These are phyloP conservation scores for Ciborinia camelliae DNA, from an alignment of 2,329 filamentous ascomycete genomes.

Conservation along the genomic window DNA sequence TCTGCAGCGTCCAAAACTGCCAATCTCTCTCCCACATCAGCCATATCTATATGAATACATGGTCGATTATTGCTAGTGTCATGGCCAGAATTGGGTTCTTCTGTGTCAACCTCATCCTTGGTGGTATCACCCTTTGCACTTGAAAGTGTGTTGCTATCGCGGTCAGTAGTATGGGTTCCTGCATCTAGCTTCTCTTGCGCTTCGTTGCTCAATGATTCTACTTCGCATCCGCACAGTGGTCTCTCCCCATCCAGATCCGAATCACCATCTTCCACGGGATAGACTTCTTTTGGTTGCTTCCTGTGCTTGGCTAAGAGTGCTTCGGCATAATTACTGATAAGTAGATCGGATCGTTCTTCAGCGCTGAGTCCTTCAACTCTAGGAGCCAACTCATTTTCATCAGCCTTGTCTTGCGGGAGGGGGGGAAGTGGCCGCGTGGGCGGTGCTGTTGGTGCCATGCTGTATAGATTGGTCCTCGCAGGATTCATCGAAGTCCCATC, in stretches of 20 bases:
- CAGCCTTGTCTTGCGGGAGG: background rate
- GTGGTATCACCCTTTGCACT: background rate
- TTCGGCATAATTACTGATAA: background rate
- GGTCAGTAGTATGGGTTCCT: background rate
- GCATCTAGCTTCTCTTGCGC: background rate
- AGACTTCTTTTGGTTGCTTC: background rate
- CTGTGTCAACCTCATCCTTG: background rate
- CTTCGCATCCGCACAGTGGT: background rate
- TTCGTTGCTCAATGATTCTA: background rate
- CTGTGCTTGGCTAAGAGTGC: background rate
- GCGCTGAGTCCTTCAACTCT: background rate
- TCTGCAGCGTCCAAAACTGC: slow-evolving; percentile 2
- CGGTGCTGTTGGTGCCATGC: background rate
- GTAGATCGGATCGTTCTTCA: background rate
- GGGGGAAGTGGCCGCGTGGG: background rate
- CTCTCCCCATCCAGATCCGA: background rate
- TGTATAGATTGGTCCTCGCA: background rate
- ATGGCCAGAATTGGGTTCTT: background rate
- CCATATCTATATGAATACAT: background rate
- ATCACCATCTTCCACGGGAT: background rate
- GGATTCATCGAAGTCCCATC: background rate
- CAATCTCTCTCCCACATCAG: background rate
- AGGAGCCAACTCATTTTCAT: background rate
- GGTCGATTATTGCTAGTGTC: background rate
- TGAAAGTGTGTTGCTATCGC: background rate